A percentile compares a stretch with the other conserved stretches of the same genome.
Conservation (phyloP, 495 filamentous ascomycete species). For the Aspergillus homomorphus region DNA sequence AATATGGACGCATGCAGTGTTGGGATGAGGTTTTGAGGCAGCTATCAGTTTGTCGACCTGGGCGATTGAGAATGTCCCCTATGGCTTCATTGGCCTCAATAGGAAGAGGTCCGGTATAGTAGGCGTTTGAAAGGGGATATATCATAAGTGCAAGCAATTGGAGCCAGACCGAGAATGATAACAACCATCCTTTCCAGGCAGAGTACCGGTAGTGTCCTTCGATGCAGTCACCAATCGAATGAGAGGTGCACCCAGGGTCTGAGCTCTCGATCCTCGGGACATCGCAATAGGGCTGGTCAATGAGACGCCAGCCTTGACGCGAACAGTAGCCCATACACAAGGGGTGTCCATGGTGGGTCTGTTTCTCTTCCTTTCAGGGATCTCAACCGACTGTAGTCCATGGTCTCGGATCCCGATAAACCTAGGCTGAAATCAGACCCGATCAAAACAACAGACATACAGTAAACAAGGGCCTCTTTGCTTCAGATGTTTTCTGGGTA, state of each 20-base stretch:
- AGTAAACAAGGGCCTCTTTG: neutral
- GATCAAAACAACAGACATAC: conserved; percentile 6
- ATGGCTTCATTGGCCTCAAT: neutral
- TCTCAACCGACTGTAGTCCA: neutral
- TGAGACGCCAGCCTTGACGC: conserved; percentile 10
- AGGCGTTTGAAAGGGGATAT: neutral
- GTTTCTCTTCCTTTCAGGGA: neutral
- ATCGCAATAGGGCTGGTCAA: conserved; percentile 10
- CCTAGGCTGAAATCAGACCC: neutral
- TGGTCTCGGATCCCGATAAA: neutral
- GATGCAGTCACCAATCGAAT: neutral
- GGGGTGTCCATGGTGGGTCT: conserved; percentile 4
- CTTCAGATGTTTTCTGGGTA: conserved; percentile 1
- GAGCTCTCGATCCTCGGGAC: conserved; percentile 1
- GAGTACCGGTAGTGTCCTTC: too few relatives aligned
- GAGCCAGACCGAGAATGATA: neutral
- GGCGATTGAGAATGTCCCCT: neutral
- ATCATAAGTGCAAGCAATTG: neutral
- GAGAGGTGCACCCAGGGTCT: conserved; percentile 3
- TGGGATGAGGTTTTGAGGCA: conserved; percentile 9
- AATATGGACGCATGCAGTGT: conserved; percentile 21
- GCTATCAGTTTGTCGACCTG: neutral
- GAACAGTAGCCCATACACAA: conserved; percentile 4
- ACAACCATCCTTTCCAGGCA: neutral
- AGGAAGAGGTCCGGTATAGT: neutral